Base-by-base conservation (phyloP, 495 filamentous ascomycete species). In the Xylaria scruposa region DNA sequence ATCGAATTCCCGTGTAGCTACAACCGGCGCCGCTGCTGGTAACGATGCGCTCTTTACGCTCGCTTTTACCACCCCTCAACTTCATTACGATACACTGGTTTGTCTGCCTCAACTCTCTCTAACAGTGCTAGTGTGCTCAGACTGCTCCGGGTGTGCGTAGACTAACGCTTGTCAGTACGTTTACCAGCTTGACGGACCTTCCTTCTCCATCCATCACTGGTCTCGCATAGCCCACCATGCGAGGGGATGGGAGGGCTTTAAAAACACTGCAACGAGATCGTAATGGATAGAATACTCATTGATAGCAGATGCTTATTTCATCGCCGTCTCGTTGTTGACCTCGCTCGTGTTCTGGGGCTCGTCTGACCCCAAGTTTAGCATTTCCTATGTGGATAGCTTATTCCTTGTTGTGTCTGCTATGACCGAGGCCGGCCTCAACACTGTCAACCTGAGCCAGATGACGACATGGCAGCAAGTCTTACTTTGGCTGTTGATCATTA, bases 401-500 rank as follows among this genome's bases (percentile, higher is more conserved):
- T 97, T 95, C 76, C 78, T 97, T 47, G 88, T 88, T 56, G 88
- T 92, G 53, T 92, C 89, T 72, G 93, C 94, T 31, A 95, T 96
- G 88, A 95, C 93, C 40, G 86, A 90, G 64, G 91, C 94, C 42
- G 92, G 92, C 0, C 82, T 94, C 42, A 93, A 93, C 70, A 92
- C 89, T 29, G 87, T 91, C 78, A 80, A 88, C 78, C 69, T 90
- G 68, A 92, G 89, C 67, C 83, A 88, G 60, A 82, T 97, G 72
- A 96, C 92, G 49, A 92, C 89, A 1, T 92, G 91, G 78, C 94
- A 97, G 76, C 94, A 97, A 76, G 78, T 87, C 12, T 76, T 95
- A 19, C 85, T 97, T 13, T 96, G 93, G 78, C 26, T 90, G 5
- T 83, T 94, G 62, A 90, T 94, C 40, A 85, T 94, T 62, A 78